A percentile compares a stretch with the other conserved stretches of the same genome.
phyloP scores from a whole-genome alignment of 371 early-diverging fungal genomes.

The Chytridiales sp. region DNA sequence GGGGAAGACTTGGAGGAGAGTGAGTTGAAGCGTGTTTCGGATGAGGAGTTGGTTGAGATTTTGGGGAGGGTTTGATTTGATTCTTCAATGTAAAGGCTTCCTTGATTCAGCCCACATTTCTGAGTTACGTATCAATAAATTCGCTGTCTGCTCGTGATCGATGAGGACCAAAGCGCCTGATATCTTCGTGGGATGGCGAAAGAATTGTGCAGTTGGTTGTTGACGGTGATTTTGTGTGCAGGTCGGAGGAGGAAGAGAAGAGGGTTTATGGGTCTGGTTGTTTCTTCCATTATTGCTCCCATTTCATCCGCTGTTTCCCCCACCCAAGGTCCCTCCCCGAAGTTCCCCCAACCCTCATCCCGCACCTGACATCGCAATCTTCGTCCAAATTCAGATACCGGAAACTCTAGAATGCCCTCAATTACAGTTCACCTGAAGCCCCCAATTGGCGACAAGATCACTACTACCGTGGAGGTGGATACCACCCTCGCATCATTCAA shows the following conservation, averaged over 20 bases:
- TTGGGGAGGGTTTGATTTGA: background rate
- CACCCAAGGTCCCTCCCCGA: no score
- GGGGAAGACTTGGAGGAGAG: background rate
- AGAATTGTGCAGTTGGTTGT: no score
- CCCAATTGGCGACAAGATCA: conserved; percentile 18
- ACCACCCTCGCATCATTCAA: conserved; percentile 20
- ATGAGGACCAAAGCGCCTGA: background rate
- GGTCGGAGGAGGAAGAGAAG: no score
- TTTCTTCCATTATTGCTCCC: no score
- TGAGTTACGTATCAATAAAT: background rate
- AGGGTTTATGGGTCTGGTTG: no score
- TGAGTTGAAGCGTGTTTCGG: background rate
- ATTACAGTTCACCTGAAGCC: conserved; percentile 8
- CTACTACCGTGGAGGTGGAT: conserved; percentile 19
- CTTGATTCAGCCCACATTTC: no score
- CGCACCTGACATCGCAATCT: no score
- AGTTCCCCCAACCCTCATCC: background rate
- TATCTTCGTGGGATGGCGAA: background rate
- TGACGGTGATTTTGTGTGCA: no score
- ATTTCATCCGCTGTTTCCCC: no score
- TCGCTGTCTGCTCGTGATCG: background rate
- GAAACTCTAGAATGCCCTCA: conserved; percentile 6
- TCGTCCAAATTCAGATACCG: no score
- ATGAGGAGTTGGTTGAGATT: background rate
- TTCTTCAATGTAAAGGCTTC: no score